Evolutionary conservation across 345 rosid genomes (phyloP).

Genomic region (Chamaenerion angustifolium): DNA sequence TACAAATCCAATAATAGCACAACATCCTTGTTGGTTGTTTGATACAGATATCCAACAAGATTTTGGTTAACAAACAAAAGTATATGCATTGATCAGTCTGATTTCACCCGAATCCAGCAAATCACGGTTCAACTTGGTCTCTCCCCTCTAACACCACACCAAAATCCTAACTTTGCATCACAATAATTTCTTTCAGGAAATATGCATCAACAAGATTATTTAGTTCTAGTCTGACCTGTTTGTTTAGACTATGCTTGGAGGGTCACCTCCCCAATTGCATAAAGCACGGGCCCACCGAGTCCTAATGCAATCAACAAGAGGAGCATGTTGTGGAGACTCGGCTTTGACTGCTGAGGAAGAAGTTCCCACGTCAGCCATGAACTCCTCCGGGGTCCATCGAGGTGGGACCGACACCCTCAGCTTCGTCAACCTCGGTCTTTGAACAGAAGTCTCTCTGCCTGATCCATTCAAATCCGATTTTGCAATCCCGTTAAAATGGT

Average conservation of each 20-base stretch:
- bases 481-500: conserved; percentile 96
- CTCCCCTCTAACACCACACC: too few relatives aligned
- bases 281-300: conserved; percentile 88
- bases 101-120: too few relatives aligned
- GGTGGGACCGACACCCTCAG: conserved; percentile 93
- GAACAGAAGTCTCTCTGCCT: conserved; percentile 47
- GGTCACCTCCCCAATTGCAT: conserved; percentile 91
- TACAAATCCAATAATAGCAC: too few relatives aligned
- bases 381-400: conserved; percentile 97
- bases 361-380: conserved; percentile 45
- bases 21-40: too few relatives aligned
- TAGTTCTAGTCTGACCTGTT: too few relatives aligned
- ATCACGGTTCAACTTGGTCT: too few relatives aligned
- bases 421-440: conserved; percentile 93
- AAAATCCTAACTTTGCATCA: too few relatives aligned
- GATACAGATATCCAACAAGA: too few relatives aligned
- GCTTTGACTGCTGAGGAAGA: conserved; percentile 42
- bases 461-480: conserved; percentile 78
- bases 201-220: too few relatives aligned
- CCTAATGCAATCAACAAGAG: conserved; percentile 84
- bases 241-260: conserved; percentile 83
- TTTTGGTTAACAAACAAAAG: too few relatives aligned
- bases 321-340: conserved; percentile 77
- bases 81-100: too few relatives aligned
- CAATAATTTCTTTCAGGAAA: too few relatives aligned